A percentile compares a stretch with the other conserved stretches of the same genome.
These are phyloP conservation scores for Trichoderma virens DNA, from an alignment of 495 filamentous ascomycete genomes.

Conservation along the genomic window DNA sequence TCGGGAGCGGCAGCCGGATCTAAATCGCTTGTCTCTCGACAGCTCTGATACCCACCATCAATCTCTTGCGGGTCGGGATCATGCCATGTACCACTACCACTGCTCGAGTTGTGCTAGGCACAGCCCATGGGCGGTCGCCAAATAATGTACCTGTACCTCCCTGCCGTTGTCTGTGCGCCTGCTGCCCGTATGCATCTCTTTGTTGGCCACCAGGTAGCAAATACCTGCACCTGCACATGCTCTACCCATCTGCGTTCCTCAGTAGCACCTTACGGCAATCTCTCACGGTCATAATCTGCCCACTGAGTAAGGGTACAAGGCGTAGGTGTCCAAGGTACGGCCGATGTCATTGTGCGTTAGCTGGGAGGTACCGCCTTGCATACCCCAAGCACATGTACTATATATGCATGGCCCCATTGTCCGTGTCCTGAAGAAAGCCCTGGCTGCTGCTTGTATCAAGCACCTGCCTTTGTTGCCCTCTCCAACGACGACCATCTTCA, in stretches of 20 bases:
- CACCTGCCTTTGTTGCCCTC: not conserved
- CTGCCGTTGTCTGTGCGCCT: not conserved
- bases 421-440: constrained; percentile 5
- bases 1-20: not conserved
- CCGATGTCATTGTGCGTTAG: not conserved
- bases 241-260: too few species aligned
- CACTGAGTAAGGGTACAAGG: too few species aligned
- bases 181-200: not conserved
- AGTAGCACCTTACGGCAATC: too few species aligned
- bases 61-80: not conserved
- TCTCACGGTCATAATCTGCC: too few species aligned
- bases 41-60: constrained; percentile 3
- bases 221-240: too few species aligned
- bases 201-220: too few species aligned
- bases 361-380: not conserved
- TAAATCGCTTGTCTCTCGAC: not conserved
- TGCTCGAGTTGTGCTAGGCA: not conserved
- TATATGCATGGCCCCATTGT: constrained; percentile 6
- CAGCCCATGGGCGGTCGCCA: not conserved
- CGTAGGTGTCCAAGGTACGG: not conserved
- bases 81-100: not conserved
- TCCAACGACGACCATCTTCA: not conserved
- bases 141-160: not conserved
- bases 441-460: not conserved
- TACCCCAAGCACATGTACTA: not conserved